phyloP scores from a whole-genome alignment of 805 yeast genomes.

The Myxozyma sirexii region DNA sequence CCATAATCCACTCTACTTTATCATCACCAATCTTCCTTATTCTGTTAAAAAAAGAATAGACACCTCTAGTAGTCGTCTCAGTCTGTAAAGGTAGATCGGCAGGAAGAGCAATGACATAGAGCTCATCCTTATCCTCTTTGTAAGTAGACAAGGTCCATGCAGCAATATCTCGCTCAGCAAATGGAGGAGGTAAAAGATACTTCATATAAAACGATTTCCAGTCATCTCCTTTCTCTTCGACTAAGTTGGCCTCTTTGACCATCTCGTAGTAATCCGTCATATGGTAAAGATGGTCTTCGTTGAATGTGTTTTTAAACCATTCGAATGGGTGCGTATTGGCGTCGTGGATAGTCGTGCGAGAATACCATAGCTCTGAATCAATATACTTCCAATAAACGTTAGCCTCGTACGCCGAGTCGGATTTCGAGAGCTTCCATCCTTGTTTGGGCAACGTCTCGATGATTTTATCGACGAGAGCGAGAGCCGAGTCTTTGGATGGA shows the following conservation, averaged over 20 bases:
- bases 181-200: conserved; percentile 25
- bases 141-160: conserved; percentile 11
- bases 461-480: conserved; percentile 11
- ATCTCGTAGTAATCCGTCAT: conserved; percentile 25
- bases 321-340: conserved; percentile 15
- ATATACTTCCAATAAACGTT: conserved; percentile 17
- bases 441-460: conserved; percentile 7
- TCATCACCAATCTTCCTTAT: conserved; percentile 8
- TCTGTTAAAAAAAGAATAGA: conserved; percentile 23
- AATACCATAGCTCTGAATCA: conserved; percentile 26
- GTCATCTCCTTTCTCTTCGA: background rate
- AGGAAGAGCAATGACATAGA: conserved; percentile 20
- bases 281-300: conserved; percentile 17
- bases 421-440: conserved; percentile 15
- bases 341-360: conserved; percentile 20
- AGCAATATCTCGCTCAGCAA: conserved; percentile 26
- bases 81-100: conserved; percentile 20
- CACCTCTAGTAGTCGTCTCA: conserved; percentile 20
- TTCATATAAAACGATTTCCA: conserved; percentile 21
- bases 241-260: conserved; percentile 6
- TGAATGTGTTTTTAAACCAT: conserved; percentile 25
- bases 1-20: conserved; percentile 21
- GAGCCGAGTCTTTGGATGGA: conserved; percentile 18
- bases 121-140: conserved; percentile 8
- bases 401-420: conserved; percentile 1